Base-by-base conservation (phyloP, 2,329 filamentous ascomycete species). In the Cladosporium sp. region DNA sequence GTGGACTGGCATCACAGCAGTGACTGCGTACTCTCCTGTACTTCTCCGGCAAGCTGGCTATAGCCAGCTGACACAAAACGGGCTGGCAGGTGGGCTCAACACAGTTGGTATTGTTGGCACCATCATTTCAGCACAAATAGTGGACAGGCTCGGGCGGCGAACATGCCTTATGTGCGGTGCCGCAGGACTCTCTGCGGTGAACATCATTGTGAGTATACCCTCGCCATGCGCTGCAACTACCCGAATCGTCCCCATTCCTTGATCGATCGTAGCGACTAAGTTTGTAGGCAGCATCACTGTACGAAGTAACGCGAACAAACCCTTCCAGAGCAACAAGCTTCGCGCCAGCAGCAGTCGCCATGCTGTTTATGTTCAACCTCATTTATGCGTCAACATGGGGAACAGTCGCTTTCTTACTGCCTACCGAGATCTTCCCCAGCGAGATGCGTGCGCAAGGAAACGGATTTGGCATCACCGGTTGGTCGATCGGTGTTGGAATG, bases 391-490 rank as follows among this genome's bases (percentile, higher is more conserved):
- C 76, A 0, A 77, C 76, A 6, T 76, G 72, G 71, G 71, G 73
- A 30, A 75, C 72, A 1, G 70, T 74, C 3, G 74, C 75, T 2
- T 79, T 76, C 56, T 63, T 78, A 6, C 60, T 77, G 3, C 75
- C 74, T 0, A 80, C 78, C 0, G 79, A 82, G 61, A 80, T 82
- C 51, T 82, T 78, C 65, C 73, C 79, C 1, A 76, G 72, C 13
- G 75, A 78, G 38, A 71, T 82, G 45, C 72, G 80, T 18, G 78
- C 79, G n/a, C 76, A 81, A 59, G 80, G 79, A 7, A 79, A 81
- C 58, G 77, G 77, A 7, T 80, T 82, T 55, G 76, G 75, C 15
- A 80, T 83, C 52, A 76, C 77, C 2, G 78, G 79, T 1, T 83
- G 80, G 79, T 78, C 80, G 15, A 72, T 80, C 51, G 80, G 78